Evolutionary conservation across 1,284 basidiomycete species (phyloP), one percentile per base, ranked within the genome.

Genomic region (Afroboletus lepidellus): DNA sequence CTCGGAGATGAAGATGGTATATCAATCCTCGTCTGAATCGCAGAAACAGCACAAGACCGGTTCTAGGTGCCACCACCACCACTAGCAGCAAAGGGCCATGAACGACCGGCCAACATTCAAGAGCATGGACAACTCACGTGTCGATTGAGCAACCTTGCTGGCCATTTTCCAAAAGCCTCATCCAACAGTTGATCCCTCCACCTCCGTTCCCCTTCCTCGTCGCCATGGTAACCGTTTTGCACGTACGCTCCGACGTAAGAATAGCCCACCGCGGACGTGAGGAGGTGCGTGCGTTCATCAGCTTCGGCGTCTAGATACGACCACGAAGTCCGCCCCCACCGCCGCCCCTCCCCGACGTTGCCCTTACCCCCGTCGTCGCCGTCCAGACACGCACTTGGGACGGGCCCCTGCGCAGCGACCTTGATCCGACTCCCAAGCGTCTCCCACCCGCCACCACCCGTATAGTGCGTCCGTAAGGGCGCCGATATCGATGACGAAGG

Each of bases 31-130:
- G 13, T 69, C 57, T 8, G 71, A 16, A 69, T 52, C 52, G 21
- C 70, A 71, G 27, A 63, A 64, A 65, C 85, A 89, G 60, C 80
- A 83, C 8, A 86, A 46, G 18, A 85, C 66, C 9, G 83, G 79
- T 58, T 85, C 81, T 5, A 87, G 49, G 50, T 81, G 78, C 84
- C 83, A 86, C 83, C 83, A 82, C 87, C 87, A 90, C 86, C 87
- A 90, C 87, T 89, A 58, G 30, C 8, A 9, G 27, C 24, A 41
- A 45, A 30, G 20, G 25, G 32, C 25, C 27, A 25, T 42, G 43
- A 56, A 41, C 8, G 30, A 52, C 23, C 30, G 30, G 4, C 44
- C n/a, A 20, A 42, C 29, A 34, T 53, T 47, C 34, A 38, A 59
- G 38, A 55, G 44, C 33, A 42, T 30, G 34, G 37, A 46, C 33